Base-by-base conservation (phyloP, 768 basidiomycete genomes). In the Leccinum longicurvipes region DNA sequence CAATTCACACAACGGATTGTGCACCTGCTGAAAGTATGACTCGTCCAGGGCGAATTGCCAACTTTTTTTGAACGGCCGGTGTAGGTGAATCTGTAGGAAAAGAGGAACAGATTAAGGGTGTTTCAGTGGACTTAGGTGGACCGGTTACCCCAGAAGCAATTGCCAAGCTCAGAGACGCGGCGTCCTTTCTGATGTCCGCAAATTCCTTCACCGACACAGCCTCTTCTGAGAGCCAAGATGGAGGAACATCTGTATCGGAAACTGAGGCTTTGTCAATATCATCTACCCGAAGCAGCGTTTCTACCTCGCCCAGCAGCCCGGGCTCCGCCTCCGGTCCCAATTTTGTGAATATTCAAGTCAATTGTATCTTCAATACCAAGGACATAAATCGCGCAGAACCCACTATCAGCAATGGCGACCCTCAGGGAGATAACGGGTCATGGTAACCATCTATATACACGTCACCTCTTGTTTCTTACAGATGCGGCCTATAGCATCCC, bases 251-350 rank as follows among this genome's bases (percentile, higher is more conserved):
- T 6, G 10, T 3, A 12, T 3, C 8, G 3, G 19, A n/a, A 6
- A 10, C 48, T 19, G 21, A 47, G 11, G 6, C 1, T 2, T 27
- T 6, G n/a, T n/a, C n/a, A n/a, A n/a, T n/a, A 21, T 27, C 47
- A 4, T 49, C 58, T 24, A 19, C 36, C 15, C 36, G 31, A 28
- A 47, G 44, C 11, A 42, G 50, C 7, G 4, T 47, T 3, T 29
- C 46, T 28, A 48, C 58, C 17, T 36, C 29, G 17, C 58, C 58
- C 6, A 44, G 31, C 25, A 59, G 58, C n/a, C 21, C 34, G 9
- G 24, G 39, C n/a, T 46, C 53, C 6, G 31, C 42, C n/a, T 29
- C 48, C 39, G 19, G 21, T 47, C 10, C 49, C 47, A 44, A 3
- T 34, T 34, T 6, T 23, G 2, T 42, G 19, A 42, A 42, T 42